Evolutionary conservation across 2,329 filamentous ascomycete species (phyloP).

Genomic region (Lecanosticta acicola): DNA sequence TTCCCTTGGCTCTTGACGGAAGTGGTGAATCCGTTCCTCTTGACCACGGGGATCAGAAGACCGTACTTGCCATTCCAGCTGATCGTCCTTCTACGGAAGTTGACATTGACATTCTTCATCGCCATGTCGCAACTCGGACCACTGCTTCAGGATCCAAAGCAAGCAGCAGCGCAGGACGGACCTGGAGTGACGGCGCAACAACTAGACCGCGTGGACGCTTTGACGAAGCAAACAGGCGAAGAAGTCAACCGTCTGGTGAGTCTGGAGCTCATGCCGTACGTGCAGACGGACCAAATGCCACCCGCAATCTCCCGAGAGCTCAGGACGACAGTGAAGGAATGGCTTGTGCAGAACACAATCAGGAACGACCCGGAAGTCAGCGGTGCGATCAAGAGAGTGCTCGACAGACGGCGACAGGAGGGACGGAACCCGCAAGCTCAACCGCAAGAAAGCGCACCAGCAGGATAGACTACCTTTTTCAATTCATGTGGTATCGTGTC

Average conservation of each 20-base stretch:
- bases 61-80: slow-evolving; percentile 81
- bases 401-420: slow-evolving; percentile 43
- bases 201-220: slow-evolving; percentile 60
- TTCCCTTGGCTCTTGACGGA: slow-evolving; percentile 41
- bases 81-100: slow-evolving; percentile 66
- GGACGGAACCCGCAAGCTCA: not conserved
- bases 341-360: slow-evolving; percentile 81
- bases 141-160: slow-evolving; percentile 44
- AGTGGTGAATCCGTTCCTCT: slow-evolving; percentile 45
- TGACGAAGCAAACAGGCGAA: slow-evolving; percentile 56
- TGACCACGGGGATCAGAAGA: slow-evolving; percentile 42
- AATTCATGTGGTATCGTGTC: not conserved
- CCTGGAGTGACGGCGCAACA: slow-evolving; percentile 51
- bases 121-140: slow-evolving; percentile 77
- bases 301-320: slow-evolving; percentile 58
- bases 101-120: slow-evolving; percentile 73
- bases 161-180: slow-evolving; percentile 11
- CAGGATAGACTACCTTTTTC: too few species aligned
- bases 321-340: slow-evolving; percentile 71
- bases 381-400: slow-evolving; percentile 65
- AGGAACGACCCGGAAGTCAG: slow-evolving; percentile 73
- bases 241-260: slow-evolving; percentile 67
- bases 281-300: slow-evolving; percentile 51
- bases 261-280: slow-evolving; percentile 76
- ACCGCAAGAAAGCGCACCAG: too few species aligned